Evolutionary conservation across 805 yeast genomes (phyloP), one percentile per base, ranked within the genome.

Genomic region (Ogataea paraovalis): DNA sequence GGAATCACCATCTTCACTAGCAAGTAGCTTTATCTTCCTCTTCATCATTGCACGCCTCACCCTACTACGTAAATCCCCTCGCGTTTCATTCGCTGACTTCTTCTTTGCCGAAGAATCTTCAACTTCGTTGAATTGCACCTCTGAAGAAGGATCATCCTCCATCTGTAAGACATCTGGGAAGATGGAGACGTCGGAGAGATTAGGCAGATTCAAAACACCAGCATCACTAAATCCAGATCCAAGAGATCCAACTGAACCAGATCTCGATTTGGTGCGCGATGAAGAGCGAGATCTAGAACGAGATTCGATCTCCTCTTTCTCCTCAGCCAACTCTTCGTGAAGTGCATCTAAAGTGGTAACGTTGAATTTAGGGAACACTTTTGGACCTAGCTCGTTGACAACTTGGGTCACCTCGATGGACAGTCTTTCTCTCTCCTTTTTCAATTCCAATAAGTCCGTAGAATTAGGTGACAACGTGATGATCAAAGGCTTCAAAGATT

Each of bases 321-420:
- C 64, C 4, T 52, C 45, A 36, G 55, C 59, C 33, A 59, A 45
- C 16, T 56, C 50, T 14, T 52, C 55, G 3, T 47, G 44, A n/a
- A 55, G 27, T 14, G 45, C 52, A 2, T 49, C 43, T 33, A 60
- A 25, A 37, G 55, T 52, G 21, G 37, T 39, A 36, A 50, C 51
- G 34, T 57, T 51, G 60, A 90, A 85, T 61, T 87, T 96, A 5
- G 96, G 92, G 73, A 86, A 90, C 43, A 94, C 73, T 58, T 82
- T 80, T 2, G 96, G 94, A 1, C 97, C 98, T 42, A 85, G 73
- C 34, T 78, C 81, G 61, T 91, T 89, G 43, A 91, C 87, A 6
- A 85, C 69, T 42, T 85, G 86, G 1, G 96, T 87, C 44, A 94
- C 86, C 52, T 87, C 85, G 47, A 73, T 76, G 16, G 87, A 79